Percentiles rank a stretch among this genome's conserved stretches.
Conservation (phyloP, 805 yeast genomes). For the Monosporozyma aerobia region DNA sequence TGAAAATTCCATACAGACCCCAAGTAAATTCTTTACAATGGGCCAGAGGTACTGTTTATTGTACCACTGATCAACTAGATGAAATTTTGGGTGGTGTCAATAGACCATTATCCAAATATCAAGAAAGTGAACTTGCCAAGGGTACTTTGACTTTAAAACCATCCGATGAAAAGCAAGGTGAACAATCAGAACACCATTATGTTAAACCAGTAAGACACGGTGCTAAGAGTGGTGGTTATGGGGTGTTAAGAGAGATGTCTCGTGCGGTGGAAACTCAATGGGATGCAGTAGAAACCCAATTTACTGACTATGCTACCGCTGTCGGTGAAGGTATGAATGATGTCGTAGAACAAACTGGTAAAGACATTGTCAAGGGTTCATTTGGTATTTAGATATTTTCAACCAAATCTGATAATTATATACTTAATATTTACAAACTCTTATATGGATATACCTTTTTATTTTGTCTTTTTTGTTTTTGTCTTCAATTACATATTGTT, state of each 20-base stretch:
- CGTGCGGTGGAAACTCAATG: conserved; percentile 44
- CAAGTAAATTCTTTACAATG: conserved; percentile 69
- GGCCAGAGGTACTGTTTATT: conserved; percentile 68
- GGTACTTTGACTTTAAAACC: conserved; percentile 31
- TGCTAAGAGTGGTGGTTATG: conserved; percentile 32
- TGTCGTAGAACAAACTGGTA: conserved; percentile 40
- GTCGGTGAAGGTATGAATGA: conserved; percentile 49
- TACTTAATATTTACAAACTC: background rate
- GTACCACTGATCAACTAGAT: conserved; percentile 57
- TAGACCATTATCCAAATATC: conserved; percentile 49
- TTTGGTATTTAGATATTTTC: conserved; percentile 36
- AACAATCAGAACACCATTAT: conserved; percentile 23
- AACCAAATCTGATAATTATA: background rate
- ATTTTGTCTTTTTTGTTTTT: background rate
- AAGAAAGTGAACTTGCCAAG: conserved; percentile 50
- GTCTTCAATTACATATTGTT: no score
- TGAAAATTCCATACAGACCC: conserved; percentile 71
- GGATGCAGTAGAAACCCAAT: conserved; percentile 43
- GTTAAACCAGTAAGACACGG: conserved; percentile 39
- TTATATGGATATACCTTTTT: background rate
- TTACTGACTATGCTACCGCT: conserved; percentile 49
- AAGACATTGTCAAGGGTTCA: conserved; percentile 42
- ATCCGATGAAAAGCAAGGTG: conserved; percentile 6
- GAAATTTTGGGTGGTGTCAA: conserved; percentile 63
- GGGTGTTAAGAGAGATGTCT: conserved; percentile 32